phyloP scores from a whole-genome alignment of 2,329 filamentous ascomycete species.

The Amauroascus verrucosus region DNA sequence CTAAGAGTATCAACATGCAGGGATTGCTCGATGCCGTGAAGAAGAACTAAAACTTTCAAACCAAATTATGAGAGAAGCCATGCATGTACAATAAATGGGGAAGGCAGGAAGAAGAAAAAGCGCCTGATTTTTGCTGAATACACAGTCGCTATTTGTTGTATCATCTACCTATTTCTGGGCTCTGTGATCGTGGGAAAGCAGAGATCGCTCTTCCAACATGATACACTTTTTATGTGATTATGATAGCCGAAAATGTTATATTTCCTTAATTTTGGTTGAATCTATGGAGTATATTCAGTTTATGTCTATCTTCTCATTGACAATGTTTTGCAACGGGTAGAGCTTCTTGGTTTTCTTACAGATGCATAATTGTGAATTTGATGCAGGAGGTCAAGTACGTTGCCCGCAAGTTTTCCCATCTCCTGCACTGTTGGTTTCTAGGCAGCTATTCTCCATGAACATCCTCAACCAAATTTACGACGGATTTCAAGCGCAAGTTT shows the following conservation, averaged over 20 bases:
- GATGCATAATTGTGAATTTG: too few relatives aligned
- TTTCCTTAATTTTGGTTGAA: not conserved
- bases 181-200: not conserved
- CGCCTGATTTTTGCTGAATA: not conserved
- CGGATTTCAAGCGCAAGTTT: too few relatives aligned
- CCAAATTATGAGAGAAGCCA: not conserved
- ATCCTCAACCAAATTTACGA: too few relatives aligned
- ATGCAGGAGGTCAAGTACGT: too few relatives aligned
- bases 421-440: too few relatives aligned
- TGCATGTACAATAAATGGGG: not conserved
- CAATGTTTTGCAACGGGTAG: too few relatives aligned
- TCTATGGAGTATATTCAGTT: not conserved
- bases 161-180: not conserved
- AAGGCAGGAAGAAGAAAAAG: not conserved
- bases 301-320: not conserved
- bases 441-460: too few relatives aligned
- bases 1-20: conserved; percentile 92
- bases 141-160: not conserved
- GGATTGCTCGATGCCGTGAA: conserved; percentile 61
- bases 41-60: conserved; percentile 7
- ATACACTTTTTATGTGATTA: not conserved
- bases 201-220: not conserved
- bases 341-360: too few relatives aligned
- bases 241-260: not conserved
- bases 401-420: too few relatives aligned